Evolutionary conservation across 2,329 filamentous ascomycete genomes (phyloP), one percentile per base, ranked within the genome.

Genomic region (Colletotrichum neosansevieriae): DNA sequence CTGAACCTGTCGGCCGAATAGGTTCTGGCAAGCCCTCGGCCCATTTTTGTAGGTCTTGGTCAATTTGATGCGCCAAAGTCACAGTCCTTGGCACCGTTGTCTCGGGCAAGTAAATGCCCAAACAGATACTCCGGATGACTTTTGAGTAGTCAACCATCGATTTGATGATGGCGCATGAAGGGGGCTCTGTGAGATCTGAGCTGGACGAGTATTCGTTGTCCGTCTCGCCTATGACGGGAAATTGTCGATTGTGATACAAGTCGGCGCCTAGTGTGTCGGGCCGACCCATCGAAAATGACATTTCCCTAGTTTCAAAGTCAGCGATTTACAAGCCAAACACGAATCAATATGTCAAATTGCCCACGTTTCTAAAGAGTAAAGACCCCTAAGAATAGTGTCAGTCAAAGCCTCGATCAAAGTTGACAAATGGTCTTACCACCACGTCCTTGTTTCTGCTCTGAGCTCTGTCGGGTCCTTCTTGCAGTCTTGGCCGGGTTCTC

Each of bases 261-360:
- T 85, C 83, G 64, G 82, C 78, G 21, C 83, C 83, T 3, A 85
- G 76, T 3, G 82, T 83, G 62, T 85, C 82, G 0, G 83, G 83
- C 24, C 83, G 76, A 1, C 83, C 83, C 61, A 84, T 78, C 1
- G 82, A 79, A 66, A 85, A 84, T 45, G 81, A 82, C 74, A 84
- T 79, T 74, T 84, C 81, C 65, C 81, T 83, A 34, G 4, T 24
- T 13, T 3, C 1, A 7, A 11, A 1, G 57, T 66, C 10, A 66
- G 63, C 10, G 13, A 13, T 2, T 15, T 19, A 3, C 9, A 38
- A 38, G 12, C 10, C 10, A 38, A 38, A 13, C 12, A 4, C 3
- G 34, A 13, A 12, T 3, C 34, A 38, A 38, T 5, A 38, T 5
- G 34, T 24, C 34, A 12, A 38, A 6, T 38, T 6, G 34, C 75